phyloP scores from a whole-genome alignment of 2,329 filamentous ascomycete genomes.

The Xylariales sp. region DNA sequence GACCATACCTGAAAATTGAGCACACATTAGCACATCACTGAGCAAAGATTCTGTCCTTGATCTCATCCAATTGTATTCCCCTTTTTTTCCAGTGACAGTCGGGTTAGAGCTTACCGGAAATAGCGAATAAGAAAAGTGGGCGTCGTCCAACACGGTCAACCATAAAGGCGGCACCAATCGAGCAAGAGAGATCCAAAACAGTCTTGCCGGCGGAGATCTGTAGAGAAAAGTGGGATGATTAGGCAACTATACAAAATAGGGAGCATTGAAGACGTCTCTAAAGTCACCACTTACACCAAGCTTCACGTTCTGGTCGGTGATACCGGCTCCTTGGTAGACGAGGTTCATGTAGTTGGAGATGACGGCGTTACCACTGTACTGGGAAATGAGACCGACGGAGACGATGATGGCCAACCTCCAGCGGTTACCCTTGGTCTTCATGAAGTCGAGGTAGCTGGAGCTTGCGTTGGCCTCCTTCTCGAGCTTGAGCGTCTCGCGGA shows the following conservation, averaged over 20 bases:
- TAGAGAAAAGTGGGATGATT: constrained; percentile 15
- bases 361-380: constrained; percentile 64
- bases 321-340: constrained; percentile 58
- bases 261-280: too few species aligned
- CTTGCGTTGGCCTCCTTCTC: constrained; percentile 46
- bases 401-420: constrained; percentile 59
- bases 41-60: too few species aligned
- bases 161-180: constrained; percentile 45
- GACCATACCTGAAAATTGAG: constrained; percentile 40
- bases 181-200: constrained; percentile 53
- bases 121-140: constrained; percentile 42
- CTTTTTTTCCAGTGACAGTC: too few species aligned
- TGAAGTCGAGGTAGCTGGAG: constrained; percentile 57
- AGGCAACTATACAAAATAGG: constrained; percentile 6
- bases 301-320: constrained; percentile 52
- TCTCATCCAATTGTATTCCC: too few species aligned
- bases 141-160: constrained; percentile 49
- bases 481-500: constrained; percentile 57
- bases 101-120: too few species aligned
- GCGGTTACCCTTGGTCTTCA: constrained; percentile 59
- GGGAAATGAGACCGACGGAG: constrained; percentile 62
- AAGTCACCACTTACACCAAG: constrained; percentile 41
- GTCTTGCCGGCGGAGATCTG: constrained; percentile 52
- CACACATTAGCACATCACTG: too few species aligned
- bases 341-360: constrained; percentile 64